Percentiles rank a stretch among this genome's conserved stretches.
These are phyloP conservation scores for Xerocomellus amylosporus DNA, from an alignment of 768 basidiomycete species.

Conservation along the genomic window DNA sequence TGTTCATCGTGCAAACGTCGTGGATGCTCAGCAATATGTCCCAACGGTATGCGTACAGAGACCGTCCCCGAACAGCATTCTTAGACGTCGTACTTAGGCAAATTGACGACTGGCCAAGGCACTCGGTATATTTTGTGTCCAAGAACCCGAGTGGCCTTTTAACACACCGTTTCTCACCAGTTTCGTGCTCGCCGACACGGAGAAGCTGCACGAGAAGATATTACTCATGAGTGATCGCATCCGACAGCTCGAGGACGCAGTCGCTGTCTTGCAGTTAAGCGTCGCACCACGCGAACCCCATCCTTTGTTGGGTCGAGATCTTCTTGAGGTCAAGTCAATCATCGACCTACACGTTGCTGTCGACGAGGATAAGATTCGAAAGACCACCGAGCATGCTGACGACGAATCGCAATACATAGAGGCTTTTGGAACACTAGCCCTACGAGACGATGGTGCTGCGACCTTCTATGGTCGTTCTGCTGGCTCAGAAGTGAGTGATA, in stretches of 20 bases:
- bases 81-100: slow-evolving; percentile 34
- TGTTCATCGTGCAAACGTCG: slow-evolving; percentile 63
- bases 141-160: neutral
- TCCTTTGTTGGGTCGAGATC: slow-evolving; percentile 57
- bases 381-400: slow-evolving; percentile 27
- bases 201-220: slow-evolving; percentile 67
- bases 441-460: slow-evolving; percentile 65
- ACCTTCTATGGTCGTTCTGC: slow-evolving; percentile 74
- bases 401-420: slow-evolving; percentile 58
- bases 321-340: slow-evolving; percentile 63
- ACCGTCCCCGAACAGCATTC: neutral
- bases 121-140: slow-evolving; percentile 50
- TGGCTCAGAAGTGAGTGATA: slow-evolving; percentile 59
- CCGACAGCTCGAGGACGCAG: slow-evolving; percentile 67
- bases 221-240: slow-evolving; percentile 67
- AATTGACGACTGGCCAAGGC: slow-evolving; percentile 73
- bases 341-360: slow-evolving; percentile 64
- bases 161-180: slow-evolving; percentile 29
- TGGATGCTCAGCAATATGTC: slow-evolving; percentile 76
- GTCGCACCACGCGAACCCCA: slow-evolving; percentile 48
- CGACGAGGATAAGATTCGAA: slow-evolving; percentile 34
- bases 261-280: slow-evolving; percentile 51
- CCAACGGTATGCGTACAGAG: slow-evolving; percentile 45
- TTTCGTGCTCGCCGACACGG: slow-evolving; percentile 71
- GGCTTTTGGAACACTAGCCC: slow-evolving; percentile 66